Percentiles rank a stretch among this genome's conserved stretches.
Conservation (phyloP, 192 early-diverging fungal genomes). For the Physocladia obscura region DNA sequence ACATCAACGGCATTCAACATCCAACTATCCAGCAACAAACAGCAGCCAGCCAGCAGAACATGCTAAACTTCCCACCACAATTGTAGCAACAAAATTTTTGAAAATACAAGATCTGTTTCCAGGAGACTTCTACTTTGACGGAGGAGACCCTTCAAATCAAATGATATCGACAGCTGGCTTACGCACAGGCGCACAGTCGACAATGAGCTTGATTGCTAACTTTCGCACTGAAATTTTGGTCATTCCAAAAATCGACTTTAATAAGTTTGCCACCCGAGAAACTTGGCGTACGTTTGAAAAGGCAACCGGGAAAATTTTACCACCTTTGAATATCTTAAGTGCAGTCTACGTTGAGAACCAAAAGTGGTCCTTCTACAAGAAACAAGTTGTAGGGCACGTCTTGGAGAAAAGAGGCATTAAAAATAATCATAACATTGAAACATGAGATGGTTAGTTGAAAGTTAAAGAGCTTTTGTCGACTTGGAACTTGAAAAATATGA, state of each 20-base stretch:
- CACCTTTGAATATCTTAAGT: constrained; percentile 8
- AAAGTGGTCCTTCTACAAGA: constrained; percentile 31
- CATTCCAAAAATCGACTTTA: constrained; percentile 40
- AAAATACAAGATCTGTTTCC: constrained; percentile 28
- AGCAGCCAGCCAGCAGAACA: background rate
- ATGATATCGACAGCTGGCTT: background rate
- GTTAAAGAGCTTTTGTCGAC: no score
- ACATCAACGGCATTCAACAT: background rate
- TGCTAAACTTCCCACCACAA: background rate
- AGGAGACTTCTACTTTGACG: constrained; percentile 39
- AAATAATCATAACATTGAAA: no score
- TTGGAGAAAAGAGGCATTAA: constrained; percentile 3
- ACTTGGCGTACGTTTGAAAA: constrained; percentile 27
- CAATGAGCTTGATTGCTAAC: constrained; percentile 29
- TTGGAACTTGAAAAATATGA: no score
- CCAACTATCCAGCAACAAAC: background rate
- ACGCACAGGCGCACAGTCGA: constrained; percentile 2
- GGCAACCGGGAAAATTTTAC: constrained; percentile 9
- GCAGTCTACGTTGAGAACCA: constrained; percentile 25
- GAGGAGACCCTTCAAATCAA: constrained; percentile 3
- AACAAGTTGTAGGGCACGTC: constrained; percentile 22
- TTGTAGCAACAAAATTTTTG: constrained; percentile 33
- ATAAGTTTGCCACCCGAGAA: constrained; percentile 31
- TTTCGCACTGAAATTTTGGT: constrained; percentile 20
- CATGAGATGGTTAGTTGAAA: no score